Evolutionary conservation across 164 flowering plant species (phyloP).

Genomic region (Pachysandra terminalis): DNA sequence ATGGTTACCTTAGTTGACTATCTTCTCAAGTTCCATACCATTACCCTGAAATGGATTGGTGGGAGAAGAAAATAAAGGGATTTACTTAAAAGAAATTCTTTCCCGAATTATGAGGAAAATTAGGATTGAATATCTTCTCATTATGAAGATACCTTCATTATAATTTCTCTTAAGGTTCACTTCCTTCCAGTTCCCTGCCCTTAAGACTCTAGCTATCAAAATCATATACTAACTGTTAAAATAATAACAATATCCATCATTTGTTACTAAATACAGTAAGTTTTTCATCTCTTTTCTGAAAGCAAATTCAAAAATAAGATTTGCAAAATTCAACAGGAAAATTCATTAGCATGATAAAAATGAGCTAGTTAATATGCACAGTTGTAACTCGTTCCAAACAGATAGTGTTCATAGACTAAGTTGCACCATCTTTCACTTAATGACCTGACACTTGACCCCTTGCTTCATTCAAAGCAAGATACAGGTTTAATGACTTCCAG

Average conservation of each 20-base stretch:
- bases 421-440: not conserved
- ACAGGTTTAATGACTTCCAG: not conserved
- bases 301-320: too few relatives aligned
- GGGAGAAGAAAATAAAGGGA: not conserved
- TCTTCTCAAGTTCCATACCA: not conserved
- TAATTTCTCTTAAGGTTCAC: not conserved
- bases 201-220: not conserved
- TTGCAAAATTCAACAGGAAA: not conserved
- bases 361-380: not conserved
- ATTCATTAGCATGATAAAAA: not conserved
- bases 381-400: not conserved
- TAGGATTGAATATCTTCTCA: not conserved
- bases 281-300: too few relatives aligned
- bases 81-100: not conserved
- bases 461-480: not conserved
- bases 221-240: not conserved
- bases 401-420: not conserved
- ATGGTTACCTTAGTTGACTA: not conserved
- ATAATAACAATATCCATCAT: not conserved
- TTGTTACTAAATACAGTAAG: not conserved
- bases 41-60: not conserved
- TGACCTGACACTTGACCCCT: not conserved
- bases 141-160: not conserved
- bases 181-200: not conserved
- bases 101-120: not conserved